A percentile compares a stretch with the other conserved stretches of the same genome.
phyloP scores from a whole-genome alignment of 2,329 filamentous ascomycete genomes.

The Pseudogymnoascus sp. region DNA sequence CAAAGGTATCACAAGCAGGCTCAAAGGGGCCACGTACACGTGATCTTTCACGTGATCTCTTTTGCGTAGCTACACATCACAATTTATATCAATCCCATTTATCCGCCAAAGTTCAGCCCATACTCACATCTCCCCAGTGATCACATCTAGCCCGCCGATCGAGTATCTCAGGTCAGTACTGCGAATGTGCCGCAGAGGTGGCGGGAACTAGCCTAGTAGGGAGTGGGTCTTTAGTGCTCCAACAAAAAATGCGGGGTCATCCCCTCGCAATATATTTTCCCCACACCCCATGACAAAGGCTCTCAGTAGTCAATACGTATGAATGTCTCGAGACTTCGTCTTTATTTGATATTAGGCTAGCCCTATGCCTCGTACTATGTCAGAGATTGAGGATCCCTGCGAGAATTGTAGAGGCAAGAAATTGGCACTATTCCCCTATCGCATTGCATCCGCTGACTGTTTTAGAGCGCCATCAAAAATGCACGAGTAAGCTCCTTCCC shows the following conservation, averaged over 20 bases:
- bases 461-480: neutral
- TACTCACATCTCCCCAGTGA: too few species aligned
- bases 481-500: neutral
- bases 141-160: too few species aligned
- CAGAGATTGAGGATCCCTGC: neutral
- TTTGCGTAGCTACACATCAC: too few species aligned
- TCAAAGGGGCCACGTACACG: too few species aligned
- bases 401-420: neutral
- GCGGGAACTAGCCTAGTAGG: neutral
- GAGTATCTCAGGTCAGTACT: too few species aligned
- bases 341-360: neutral
- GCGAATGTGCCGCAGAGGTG: too few species aligned
- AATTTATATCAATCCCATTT: too few species aligned
- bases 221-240: neutral
- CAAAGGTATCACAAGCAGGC: too few species aligned
- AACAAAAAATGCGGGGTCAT: neutral
- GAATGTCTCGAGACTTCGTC: neutral
- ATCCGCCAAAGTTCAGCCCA: too few species aligned
- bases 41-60: too few species aligned
- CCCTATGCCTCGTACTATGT: neutral
- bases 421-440: neutral
- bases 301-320: neutral
- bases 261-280: neutral
- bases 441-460: neutral
- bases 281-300: neutral